Conservation (phyloP, 2,329 filamentous ascomycete species). For the Berkeleyomyces rouxiae region DNA sequence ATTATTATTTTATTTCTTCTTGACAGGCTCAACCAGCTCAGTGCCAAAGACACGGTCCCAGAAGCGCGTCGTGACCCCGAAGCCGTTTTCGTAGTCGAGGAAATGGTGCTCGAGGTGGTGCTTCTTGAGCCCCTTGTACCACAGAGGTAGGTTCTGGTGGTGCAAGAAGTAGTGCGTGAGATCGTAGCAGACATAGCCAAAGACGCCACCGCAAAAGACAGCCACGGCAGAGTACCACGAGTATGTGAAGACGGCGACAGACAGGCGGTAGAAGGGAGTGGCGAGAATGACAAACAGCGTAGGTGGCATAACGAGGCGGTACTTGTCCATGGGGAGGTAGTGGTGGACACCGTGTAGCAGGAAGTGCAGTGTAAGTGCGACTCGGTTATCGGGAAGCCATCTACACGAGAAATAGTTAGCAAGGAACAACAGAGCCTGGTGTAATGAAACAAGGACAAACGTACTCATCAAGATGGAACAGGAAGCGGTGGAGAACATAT, state of each 20-base stretch:
- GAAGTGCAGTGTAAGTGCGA: constrained; percentile 77
- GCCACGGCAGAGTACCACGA: constrained; percentile 69
- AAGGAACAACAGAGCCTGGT: neutral
- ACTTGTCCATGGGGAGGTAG: constrained; percentile 98
- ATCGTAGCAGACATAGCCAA: constrained; percentile 93
- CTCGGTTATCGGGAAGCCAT: constrained; percentile 77
- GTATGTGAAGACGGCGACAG: constrained; percentile 65
- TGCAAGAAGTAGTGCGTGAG: constrained; percentile 98
- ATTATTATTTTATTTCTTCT: neutral
- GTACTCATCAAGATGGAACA: constrained; percentile 89
- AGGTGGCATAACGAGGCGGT: constrained; percentile 93
- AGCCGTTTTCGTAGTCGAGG: constrained; percentile 93
- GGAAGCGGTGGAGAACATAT: constrained; percentile 71
- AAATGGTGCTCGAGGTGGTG: constrained; percentile 96
- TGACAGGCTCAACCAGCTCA: constrained; percentile 35
- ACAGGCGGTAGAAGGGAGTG: constrained; percentile 80
- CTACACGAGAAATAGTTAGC: constrained; percentile 26
- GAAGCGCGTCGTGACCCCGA: constrained; percentile 89
- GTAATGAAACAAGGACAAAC: constrained; percentile 20
- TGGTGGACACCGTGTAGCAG: constrained; percentile 93
- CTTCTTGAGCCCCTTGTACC: constrained; percentile 89
- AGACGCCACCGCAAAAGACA: constrained; percentile 78
- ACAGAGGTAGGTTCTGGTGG: constrained; percentile 76
- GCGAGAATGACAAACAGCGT: constrained; percentile 72
- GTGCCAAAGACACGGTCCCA: constrained; percentile 92